phyloP scores from a whole-genome alignment of 208 protist genomes.

The Acanthamoeba sp. region DNA sequence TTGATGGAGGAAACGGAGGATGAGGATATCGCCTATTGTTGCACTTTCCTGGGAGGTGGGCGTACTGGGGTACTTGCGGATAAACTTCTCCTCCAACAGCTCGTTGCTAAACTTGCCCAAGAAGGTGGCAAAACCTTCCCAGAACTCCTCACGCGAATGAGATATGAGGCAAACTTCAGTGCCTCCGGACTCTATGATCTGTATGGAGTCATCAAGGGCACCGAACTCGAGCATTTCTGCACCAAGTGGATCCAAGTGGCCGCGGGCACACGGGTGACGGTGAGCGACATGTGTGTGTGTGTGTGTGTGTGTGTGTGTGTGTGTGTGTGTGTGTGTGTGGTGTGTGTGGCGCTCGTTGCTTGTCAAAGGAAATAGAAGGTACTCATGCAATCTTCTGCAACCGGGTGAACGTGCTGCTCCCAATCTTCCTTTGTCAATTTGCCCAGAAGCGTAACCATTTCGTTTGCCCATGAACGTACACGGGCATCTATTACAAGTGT shows the following conservation, averaged over 20 bases:
- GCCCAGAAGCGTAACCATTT: background rate
- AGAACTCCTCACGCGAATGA: slow-evolving; percentile 21
- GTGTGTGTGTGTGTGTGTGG: background rate
- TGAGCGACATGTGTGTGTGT: background rate
- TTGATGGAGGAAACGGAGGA: background rate
- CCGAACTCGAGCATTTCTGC: slow-evolving; percentile 53
- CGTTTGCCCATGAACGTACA: slow-evolving; percentile 4
- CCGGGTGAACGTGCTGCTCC: slow-evolving; percentile 8
- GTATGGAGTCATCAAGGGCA: slow-evolving; percentile 15
- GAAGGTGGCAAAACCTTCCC: slow-evolving; percentile 14
- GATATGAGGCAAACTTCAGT: background rate
- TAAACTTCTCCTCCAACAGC: slow-evolving; percentile 56
- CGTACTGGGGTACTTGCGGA: slow-evolving; percentile 40
- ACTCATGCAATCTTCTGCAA: slow-evolving; percentile 48
- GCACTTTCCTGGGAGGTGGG: background rate
- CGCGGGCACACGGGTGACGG: background rate
- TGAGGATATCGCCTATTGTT: background rate
- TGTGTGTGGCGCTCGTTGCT: too few species aligned
- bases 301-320: background rate
- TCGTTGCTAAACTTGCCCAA: background rate
- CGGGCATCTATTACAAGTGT: background rate
- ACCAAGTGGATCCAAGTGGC: background rate
- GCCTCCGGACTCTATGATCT: background rate
- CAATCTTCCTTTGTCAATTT: background rate
- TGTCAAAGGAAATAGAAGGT: background rate